Percentiles rank a stretch among this genome's conserved stretches.
phyloP scores from a whole-genome alignment of 1,139 yeast genomes.

The Hanseniaspora uvarum region DNA sequence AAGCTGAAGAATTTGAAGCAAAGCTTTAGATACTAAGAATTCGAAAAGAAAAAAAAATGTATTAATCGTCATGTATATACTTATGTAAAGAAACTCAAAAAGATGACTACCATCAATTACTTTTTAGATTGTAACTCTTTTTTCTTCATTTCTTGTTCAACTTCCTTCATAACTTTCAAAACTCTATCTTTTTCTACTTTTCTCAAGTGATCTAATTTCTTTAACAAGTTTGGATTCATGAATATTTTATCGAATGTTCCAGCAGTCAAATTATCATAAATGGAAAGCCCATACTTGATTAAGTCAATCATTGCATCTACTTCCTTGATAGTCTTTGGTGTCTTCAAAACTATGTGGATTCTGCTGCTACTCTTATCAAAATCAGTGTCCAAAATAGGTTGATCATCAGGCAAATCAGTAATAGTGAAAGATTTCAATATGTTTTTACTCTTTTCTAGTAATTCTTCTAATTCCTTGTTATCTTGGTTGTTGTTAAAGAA shows the following conservation, averaged over 20 bases:
- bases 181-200: slow-evolving; percentile 33
- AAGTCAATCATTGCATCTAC: slow-evolving; percentile 28
- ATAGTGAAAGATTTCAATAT: slow-evolving; percentile 59
- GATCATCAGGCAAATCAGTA: slow-evolving; percentile 68
- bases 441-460: slow-evolving; percentile 42
- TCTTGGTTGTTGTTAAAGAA: slow-evolving; percentile 37
- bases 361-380: slow-evolving; percentile 44
- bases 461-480: slow-evolving; percentile 28
- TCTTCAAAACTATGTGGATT: slow-evolving; percentile 26
- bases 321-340: slow-evolving; percentile 25
- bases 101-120: not conserved
- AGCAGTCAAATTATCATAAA: slow-evolving; percentile 37
- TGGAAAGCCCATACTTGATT: slow-evolving; percentile 30
- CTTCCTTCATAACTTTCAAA: slow-evolving; percentile 49
- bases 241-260: slow-evolving; percentile 27
- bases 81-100: not conserved
- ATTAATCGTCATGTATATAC: not conserved
- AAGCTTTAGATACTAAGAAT: not conserved
- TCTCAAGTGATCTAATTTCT: slow-evolving; percentile 57
- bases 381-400: slow-evolving; percentile 42
- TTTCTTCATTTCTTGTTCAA: slow-evolving; percentile 59
- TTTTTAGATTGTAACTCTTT: slow-evolving; percentile 52
- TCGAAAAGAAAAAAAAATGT: not conserved
- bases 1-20: slow-evolving; percentile 1
- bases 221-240: slow-evolving; percentile 50